Conservation (phyloP, 257 asterid genomes). For the Gentiana straminea region DNA sequence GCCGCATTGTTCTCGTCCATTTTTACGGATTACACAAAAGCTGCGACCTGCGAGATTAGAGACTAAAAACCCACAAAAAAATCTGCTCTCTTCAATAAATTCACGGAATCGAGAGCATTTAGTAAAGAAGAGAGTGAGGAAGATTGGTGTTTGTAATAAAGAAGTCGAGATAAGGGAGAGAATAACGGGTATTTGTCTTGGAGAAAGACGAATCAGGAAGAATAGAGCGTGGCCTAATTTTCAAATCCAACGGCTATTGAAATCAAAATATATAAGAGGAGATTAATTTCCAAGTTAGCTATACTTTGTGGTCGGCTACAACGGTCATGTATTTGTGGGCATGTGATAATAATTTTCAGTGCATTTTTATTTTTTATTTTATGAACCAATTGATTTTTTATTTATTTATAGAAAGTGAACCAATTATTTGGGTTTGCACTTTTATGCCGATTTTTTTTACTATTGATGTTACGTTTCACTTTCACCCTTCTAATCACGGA, state of each 20-base stretch:
- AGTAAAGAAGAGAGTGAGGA: background rate
- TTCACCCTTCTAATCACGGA: too few relatives aligned
- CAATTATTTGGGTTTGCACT: background rate
- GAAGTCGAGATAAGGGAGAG: constrained; percentile 13
- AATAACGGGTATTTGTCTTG: constrained; percentile 37
- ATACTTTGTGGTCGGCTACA: constrained; percentile 29
- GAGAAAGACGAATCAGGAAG: constrained; percentile 5
- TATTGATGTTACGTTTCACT: too few relatives aligned
- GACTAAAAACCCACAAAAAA: constrained; percentile 3
- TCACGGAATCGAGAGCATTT: constrained; percentile 15
- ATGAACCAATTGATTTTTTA: background rate
- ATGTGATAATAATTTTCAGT: constrained; percentile 19
- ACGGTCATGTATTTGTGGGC: constrained; percentile 59
- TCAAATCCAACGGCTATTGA: constrained; percentile 91
- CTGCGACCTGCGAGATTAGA: constrained; percentile 2
- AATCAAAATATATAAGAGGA: constrained; percentile 25
- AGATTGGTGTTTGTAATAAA: background rate
- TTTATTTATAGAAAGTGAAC: too few relatives aligned
- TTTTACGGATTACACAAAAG: constrained; percentile 26
- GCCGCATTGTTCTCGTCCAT: constrained; percentile 35
- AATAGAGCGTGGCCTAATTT: constrained; percentile 12
- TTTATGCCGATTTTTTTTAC: background rate
- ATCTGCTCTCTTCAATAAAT: constrained; percentile 7
- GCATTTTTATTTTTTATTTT: background rate
- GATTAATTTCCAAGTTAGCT: constrained; percentile 17